These are phyloP conservation scores for Salvia sclarea DNA, from an alignment of 305 asterid genomes.

Conservation along the genomic window DNA sequence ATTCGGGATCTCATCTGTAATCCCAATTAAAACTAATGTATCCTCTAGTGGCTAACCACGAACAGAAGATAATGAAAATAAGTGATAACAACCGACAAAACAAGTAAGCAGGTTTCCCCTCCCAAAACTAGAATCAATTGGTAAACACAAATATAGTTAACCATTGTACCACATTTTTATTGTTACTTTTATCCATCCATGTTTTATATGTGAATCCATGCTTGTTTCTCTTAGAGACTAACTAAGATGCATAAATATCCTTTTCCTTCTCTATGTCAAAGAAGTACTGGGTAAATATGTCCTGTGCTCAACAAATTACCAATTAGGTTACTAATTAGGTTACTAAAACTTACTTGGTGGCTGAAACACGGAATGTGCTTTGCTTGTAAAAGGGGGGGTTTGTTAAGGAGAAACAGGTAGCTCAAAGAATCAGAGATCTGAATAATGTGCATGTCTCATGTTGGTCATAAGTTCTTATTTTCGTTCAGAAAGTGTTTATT, in stretches of 20 bases:
- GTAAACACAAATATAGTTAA: too few relatives aligned
- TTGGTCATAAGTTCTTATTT: conserved; percentile 2
- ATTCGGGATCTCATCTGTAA: too few relatives aligned
- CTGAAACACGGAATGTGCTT: neutral
- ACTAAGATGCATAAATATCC: neutral
- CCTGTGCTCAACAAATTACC: neutral
- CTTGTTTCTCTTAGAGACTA: neutral
- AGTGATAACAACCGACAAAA: too few relatives aligned
- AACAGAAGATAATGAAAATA: too few relatives aligned
- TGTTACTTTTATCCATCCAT: too few relatives aligned
- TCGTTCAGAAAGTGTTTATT: neutral
- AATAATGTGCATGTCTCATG: neutral
- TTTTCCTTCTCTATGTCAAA: neutral
- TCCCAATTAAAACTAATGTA: too few relatives aligned
- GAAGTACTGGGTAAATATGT: neutral
- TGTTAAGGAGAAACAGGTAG: conserved; percentile 2
- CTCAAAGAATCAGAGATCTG: neutral
- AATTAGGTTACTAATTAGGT: neutral
- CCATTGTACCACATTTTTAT: too few relatives aligned
- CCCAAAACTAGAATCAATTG: too few relatives aligned
- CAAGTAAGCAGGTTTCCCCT: too few relatives aligned
- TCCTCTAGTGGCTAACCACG: too few relatives aligned
- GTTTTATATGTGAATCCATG: neutral
- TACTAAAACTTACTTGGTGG: conserved; percentile 1
- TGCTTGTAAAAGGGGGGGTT: neutral